Evolutionary conservation across 1,139 yeast genomes (phyloP).

Genomic region (Suhomyces yuchorum): DNA sequence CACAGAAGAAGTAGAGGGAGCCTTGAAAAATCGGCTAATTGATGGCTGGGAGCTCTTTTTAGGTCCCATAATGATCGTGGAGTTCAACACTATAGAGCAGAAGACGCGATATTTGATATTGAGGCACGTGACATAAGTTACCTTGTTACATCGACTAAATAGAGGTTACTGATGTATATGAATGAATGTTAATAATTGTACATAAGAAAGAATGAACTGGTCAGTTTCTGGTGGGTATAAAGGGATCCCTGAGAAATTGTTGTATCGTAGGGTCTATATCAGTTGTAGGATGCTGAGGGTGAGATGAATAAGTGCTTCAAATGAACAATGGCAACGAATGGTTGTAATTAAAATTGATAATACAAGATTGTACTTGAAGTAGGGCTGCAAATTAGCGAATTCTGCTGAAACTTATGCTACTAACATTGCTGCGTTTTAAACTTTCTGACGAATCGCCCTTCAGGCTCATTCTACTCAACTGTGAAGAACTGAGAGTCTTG

Average conservation of each 20-base stretch:
- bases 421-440: constrained; percentile 16
- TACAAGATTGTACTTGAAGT: not conserved
- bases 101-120: constrained; percentile 5
- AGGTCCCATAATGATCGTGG: constrained; percentile 6
- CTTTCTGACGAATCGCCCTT: constrained; percentile 14
- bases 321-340: too few species aligned
- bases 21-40: constrained; percentile 31
- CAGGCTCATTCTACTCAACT: constrained; percentile 1
- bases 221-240: not conserved
- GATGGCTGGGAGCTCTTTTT: constrained; percentile 24
- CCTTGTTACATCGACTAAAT: too few species aligned
- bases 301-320: not conserved
- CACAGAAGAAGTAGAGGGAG: not conserved
- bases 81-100: not conserved
- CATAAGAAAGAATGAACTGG: not conserved
- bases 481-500: not conserved
- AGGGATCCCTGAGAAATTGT: not conserved
- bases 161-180: too few species aligned
- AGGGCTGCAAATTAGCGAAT: constrained; percentile 22
- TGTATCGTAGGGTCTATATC: not conserved
- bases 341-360: not conserved
- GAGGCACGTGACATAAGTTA: constrained; percentile 8
- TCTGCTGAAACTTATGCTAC: constrained; percentile 37
- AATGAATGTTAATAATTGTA: not conserved
- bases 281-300: not conserved